Percentiles rank a stretch among this genome's conserved stretches.
phyloP scores from a whole-genome alignment of 1,284 basidiomycete genomes.

The Boletus putidus region DNA sequence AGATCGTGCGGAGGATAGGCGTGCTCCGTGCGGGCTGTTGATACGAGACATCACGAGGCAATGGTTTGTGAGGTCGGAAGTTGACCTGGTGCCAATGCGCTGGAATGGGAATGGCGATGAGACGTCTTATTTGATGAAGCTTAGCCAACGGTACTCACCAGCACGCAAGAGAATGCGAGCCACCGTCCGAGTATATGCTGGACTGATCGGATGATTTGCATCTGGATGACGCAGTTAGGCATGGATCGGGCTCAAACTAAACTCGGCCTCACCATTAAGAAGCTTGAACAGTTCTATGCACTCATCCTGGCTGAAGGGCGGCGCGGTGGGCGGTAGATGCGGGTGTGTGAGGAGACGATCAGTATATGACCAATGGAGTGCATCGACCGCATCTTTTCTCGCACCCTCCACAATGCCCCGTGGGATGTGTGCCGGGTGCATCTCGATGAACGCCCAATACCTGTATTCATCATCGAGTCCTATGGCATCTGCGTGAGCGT shows the following conservation, averaged over 20 bases:
- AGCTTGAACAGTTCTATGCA: conserved; percentile 67
- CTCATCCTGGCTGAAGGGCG: conserved; percentile 71
- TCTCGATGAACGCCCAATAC: conserved; percentile 75
- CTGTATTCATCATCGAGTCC: conserved; percentile 70
- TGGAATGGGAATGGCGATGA: conserved; percentile 32
- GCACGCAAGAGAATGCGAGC: conserved; percentile 66
- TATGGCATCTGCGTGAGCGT: conserved; percentile 28
- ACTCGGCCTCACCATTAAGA: conserved; percentile 48
- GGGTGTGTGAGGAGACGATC: conserved; percentile 66
- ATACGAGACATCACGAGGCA: conserved; percentile 52
- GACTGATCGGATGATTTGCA: conserved; percentile 38
- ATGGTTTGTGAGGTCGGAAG: conserved; percentile 61
- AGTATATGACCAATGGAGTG: conserved; percentile 73
- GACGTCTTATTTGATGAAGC: neutral
- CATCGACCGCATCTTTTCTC: conserved; percentile 64
- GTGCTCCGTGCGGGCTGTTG: conserved; percentile 35
- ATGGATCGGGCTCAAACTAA: conserved; percentile 12
- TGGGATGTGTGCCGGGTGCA: conserved; percentile 65
- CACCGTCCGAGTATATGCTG: conserved; percentile 66
- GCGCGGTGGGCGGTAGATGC: conserved; percentile 43
- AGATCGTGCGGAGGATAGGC: conserved; percentile 49
- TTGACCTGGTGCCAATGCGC: conserved; percentile 71
- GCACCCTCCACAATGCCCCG: conserved; percentile 48
- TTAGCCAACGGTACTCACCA: conserved; percentile 44
- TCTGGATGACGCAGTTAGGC: conserved; percentile 29